Conservation (phyloP, 2,329 filamentous ascomycete species). For the Aspergillus nomiae region DNA sequence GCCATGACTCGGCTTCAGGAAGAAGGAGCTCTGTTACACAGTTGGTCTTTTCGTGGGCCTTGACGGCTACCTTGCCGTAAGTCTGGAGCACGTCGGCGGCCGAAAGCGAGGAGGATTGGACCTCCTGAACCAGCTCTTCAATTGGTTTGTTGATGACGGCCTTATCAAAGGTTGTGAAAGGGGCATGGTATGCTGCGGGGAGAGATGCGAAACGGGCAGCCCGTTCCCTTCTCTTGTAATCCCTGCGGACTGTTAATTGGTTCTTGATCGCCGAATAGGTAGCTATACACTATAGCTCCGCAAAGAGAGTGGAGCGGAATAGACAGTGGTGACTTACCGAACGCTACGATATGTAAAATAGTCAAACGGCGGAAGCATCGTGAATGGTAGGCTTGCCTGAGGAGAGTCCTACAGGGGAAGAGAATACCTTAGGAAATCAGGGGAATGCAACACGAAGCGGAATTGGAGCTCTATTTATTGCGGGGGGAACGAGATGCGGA, state of each 20-base stretch:
- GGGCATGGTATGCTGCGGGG: constrained; percentile 63
- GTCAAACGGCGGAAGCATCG: constrained; percentile 58
- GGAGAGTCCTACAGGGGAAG: not conserved
- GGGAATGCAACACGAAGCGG: not conserved
- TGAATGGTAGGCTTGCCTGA: constrained; percentile 8
- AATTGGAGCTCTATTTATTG: constrained; percentile 22
- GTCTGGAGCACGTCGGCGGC: constrained; percentile 76
- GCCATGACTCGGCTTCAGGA: constrained; percentile 74
- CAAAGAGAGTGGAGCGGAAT: not conserved
- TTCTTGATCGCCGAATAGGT: not conserved
- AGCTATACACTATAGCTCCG: not conserved
- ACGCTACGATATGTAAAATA: constrained; percentile 72
- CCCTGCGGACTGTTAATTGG: constrained; percentile 51
- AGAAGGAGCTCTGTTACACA: constrained; percentile 87
- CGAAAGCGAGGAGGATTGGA: constrained; percentile 67
- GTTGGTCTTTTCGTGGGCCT: constrained; percentile 84
- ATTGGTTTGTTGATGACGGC: constrained; percentile 73
- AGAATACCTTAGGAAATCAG: constrained; percentile 1
- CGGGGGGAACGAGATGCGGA: constrained; percentile 22
- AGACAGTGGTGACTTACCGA: constrained; percentile 56
- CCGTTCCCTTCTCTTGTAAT: constrained; percentile 78
- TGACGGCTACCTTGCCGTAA: constrained; percentile 83
- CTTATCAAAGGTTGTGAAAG: constrained; percentile 66
- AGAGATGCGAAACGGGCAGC: constrained; percentile 68
- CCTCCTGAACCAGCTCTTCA: constrained; percentile 73